phyloP scores from a whole-genome alignment of 257 asterid genomes.

The Dorcoceras hygrometricum region DNA sequence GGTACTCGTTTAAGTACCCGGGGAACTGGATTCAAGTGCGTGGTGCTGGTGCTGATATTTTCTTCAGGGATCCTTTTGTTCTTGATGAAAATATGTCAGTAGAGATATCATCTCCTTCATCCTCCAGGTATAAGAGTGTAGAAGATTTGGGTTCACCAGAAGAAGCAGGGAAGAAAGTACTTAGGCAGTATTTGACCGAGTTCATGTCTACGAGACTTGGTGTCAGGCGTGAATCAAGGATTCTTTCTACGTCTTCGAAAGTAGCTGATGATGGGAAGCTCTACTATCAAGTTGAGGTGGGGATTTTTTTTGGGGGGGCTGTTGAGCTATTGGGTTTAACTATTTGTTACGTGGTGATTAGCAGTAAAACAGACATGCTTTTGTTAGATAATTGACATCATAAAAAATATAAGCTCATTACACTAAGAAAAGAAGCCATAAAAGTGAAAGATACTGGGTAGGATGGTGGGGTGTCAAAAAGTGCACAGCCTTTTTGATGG shows the following conservation, averaged over 20 bases:
- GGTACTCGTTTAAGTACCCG: conserved; percentile 81
- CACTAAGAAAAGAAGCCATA: too few species aligned
- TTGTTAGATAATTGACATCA: too few species aligned
- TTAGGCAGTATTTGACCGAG: conserved; percentile 83
- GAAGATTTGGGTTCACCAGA: conserved; percentile 86
- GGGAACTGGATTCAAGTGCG: conserved; percentile 93
- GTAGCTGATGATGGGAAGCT: conserved; percentile 79
- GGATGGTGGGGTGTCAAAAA: too few species aligned
- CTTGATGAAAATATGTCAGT: conserved; percentile 87
- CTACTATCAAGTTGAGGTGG: conserved; percentile 81
- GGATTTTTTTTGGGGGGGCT: neutral
- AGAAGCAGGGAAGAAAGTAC: conserved; percentile 76
- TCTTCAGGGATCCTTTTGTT: conserved; percentile 91
- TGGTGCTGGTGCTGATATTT: conserved; percentile 95
- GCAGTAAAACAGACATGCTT: too few species aligned
- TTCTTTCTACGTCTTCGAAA: conserved; percentile 79
- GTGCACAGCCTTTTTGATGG: too few species aligned
- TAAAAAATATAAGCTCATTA: too few species aligned
- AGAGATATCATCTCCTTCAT: conserved; percentile 88
- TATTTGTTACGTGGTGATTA: neutral
- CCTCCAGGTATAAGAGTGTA: conserved; percentile 73
- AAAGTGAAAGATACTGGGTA: too few species aligned
- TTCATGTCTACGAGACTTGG: conserved; percentile 99
- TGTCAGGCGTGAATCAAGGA: conserved; percentile 69
- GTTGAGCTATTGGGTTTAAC: neutral